Evolutionary conservation across 164 flowering plant species (phyloP), one percentile per base, ranked within the genome.

Genomic region (Berberis vulgaris): DNA sequence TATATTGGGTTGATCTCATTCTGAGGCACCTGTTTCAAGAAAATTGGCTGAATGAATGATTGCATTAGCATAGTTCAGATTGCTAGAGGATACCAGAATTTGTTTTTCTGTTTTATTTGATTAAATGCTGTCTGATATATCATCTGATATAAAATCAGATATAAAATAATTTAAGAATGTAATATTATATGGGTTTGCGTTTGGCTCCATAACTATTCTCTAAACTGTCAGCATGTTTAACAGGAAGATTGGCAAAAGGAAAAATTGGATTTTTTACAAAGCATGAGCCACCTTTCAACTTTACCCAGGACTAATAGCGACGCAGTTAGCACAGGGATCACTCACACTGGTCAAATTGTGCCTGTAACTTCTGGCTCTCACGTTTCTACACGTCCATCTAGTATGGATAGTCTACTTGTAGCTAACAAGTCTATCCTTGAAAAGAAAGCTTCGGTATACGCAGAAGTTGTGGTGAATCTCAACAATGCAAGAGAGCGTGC

Each of bases 161-260:
- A 26, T 26, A 26, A 26, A 26, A 26, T 26, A 26, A 26, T 26
- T 26, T 26, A 26, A 26, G 26, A 26, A 26, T 26, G 26, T 26
- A 26, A 26, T 26, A 26, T 26, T 26, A 26, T 26, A 26, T 26
- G 26, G 26, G 26, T 13, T 42, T 54, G 10, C 4, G 7, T 52
- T 42, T 63, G 5, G 44, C 57, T 65, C 41, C 45, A 43, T 43
- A 12, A 39, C 42, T 60, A n/a, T n/a, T 6, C 12, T 10, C 5
- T 43, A 42, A 57, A 38, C 26, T 26, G 26, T 26, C 26, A 26
- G 41, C 10, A 64, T 71, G 41, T 64, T 44, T 62, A 64, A 57
- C 83, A 90, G 99, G 97, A 91, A 60, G 99, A 94, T 70, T 94
- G 97, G 99, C 83, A 87, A 73, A 94, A 94, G 73, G 99, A 87